These are phyloP conservation scores for Rhododendron mucronatum DNA, from an alignment of 148 eudicot genomes.

Conservation along the genomic window DNA sequence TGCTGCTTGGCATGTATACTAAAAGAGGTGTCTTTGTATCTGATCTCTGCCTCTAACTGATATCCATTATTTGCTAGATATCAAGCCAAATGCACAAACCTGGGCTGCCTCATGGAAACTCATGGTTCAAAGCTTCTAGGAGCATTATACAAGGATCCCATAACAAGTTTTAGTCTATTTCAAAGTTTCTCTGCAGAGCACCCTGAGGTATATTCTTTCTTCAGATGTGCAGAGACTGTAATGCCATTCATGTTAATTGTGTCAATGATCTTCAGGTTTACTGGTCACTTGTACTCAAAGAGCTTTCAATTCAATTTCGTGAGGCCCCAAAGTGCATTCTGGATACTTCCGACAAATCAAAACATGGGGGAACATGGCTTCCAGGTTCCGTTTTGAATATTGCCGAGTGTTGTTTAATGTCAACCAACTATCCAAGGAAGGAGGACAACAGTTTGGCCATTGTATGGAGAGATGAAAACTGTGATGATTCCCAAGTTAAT, in stretches of 20 bases:
- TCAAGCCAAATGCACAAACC: constrained; percentile 51
- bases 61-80: constrained; percentile 27
- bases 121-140: constrained; percentile 77
- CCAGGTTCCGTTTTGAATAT: constrained; percentile 81
- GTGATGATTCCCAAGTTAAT: constrained; percentile 46
- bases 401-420: constrained; percentile 70
- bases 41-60: constrained; percentile 10
- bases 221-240: not conserved
- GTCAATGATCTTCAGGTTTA: constrained; percentile 49
- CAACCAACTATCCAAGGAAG: constrained; percentile 47
- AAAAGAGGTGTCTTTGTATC: not conserved
- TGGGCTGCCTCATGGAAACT: constrained; percentile 78
- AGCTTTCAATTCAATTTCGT: constrained; percentile 56
- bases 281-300: constrained; percentile 66
- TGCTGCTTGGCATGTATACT: not conserved
- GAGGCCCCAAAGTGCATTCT: constrained; percentile 60
- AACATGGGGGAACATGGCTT: constrained; percentile 82
- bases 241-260: not conserved
- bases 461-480: constrained; percentile 72
- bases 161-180: constrained; percentile 59
- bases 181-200: constrained; percentile 58
- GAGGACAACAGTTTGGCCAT: constrained; percentile 60
- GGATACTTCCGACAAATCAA: constrained; percentile 56
- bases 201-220: constrained; percentile 52
- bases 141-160: constrained; percentile 64